Percentiles rank a stretch among this genome's conserved stretches.
Evolutionary conservation across 495 filamentous ascomycete genomes (phyloP).

Genomic region (Aspergillus asperescens): DNA sequence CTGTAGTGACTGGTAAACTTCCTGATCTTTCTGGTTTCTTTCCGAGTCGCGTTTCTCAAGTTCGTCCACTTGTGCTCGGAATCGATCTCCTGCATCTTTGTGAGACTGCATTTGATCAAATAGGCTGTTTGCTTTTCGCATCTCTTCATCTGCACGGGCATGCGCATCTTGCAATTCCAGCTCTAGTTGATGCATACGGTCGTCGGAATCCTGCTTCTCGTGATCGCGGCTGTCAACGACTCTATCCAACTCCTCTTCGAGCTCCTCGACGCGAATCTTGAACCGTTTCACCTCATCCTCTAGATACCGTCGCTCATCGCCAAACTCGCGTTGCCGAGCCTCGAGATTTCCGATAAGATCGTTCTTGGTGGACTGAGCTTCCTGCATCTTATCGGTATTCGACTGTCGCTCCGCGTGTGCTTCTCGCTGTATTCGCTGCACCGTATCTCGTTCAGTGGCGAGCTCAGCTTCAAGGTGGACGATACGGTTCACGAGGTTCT

Average conservation of each 20-base stretch:
- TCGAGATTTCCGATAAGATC: constrained; percentile 95
- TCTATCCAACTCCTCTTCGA: constrained; percentile 85
- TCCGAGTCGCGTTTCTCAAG: constrained; percentile 44
- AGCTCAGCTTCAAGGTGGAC: constrained; percentile 81
- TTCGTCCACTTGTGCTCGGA: constrained; percentile 43
- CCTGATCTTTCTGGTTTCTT: constrained; percentile 45
- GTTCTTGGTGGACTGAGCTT: constrained; percentile 84
- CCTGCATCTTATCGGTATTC: constrained; percentile 64
- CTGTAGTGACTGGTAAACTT: constrained; percentile 52
- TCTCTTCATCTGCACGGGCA: constrained; percentile 52
- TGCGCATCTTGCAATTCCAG: constrained; percentile 60
- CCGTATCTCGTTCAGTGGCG: constrained; percentile 54
- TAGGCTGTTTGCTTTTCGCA: constrained; percentile 50
- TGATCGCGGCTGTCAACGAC: constrained; percentile 77
- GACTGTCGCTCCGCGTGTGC: constrained; percentile 62
- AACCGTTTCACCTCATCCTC: constrained; percentile 71
- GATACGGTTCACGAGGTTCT: constrained; percentile 60
- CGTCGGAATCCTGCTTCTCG: constrained; percentile 62
- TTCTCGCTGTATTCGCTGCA: constrained; percentile 54
- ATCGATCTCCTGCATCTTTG: constrained; percentile 45
- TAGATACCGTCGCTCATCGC: constrained; percentile 72
- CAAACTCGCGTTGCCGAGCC: constrained; percentile 81
- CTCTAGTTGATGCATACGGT: constrained; percentile 62
- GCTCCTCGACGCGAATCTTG: constrained; percentile 71
- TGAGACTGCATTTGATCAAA: constrained; percentile 49